These are phyloP conservation scores for Umbelopsis sp. DNA, from an alignment of 192 early-diverging fungal genomes.

Conservation along the genomic window DNA sequence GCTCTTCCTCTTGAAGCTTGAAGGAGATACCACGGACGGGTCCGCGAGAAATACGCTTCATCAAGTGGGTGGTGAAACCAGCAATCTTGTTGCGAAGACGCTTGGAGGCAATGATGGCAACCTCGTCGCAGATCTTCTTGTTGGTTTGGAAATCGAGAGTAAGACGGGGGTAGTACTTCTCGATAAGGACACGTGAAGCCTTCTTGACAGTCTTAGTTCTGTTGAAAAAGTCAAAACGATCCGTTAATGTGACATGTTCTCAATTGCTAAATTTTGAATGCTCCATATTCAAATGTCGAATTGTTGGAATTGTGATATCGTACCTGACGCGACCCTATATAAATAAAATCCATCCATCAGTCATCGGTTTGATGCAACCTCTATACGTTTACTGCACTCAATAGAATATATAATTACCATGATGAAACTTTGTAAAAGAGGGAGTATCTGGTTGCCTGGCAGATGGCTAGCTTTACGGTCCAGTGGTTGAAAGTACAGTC, in stretches of 20 bases:
- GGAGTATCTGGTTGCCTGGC: neutral
- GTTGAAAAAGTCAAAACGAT: neutral
- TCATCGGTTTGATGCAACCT: neutral
- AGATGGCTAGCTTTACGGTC: no score
- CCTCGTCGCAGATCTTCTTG: conserved; percentile 98
- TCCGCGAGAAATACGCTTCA: conserved; percentile 98
- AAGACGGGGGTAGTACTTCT: conserved; percentile 99
- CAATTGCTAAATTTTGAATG: no score
- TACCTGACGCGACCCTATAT: conserved; percentile 82
- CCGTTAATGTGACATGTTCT: no score
- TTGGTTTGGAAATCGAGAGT: conserved; percentile 99
- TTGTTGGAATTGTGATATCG: neutral
- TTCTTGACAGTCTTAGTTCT: conserved; percentile 99
- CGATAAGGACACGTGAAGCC: conserved; percentile 99
- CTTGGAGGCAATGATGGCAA: conserved; percentile 98
- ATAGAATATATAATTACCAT: neutral
- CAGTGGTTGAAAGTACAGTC: neutral
- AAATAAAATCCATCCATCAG: conserved; percentile 21
- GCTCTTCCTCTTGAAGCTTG: conserved; percentile 99
- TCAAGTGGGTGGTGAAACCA: conserved; percentile 99
- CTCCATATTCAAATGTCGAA: neutral
- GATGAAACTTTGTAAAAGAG: conserved; percentile 21
- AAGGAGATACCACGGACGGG: conserved; percentile 99
- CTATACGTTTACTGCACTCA: neutral
- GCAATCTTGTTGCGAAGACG: conserved; percentile 99